Evolutionary conservation across 2,329 filamentous ascomycete genomes (phyloP).

Genomic region (Hypoxylon sp.): DNA sequence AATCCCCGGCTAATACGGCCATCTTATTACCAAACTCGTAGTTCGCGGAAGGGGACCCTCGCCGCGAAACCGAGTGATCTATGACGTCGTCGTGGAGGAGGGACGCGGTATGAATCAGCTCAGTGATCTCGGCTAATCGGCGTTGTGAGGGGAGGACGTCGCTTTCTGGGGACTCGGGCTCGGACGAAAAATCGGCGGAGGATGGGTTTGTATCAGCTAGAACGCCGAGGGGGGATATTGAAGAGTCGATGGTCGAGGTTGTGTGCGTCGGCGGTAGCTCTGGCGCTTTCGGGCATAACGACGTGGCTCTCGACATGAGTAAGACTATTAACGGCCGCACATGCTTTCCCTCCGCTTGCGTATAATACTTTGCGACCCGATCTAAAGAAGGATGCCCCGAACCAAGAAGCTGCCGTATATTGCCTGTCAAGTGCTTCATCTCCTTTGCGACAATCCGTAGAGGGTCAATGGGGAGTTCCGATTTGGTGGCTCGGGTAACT

Average conservation of each 20-base stretch:
- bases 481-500: constrained; percentile 70
- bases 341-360: constrained; percentile 95
- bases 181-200: constrained; percentile 60
- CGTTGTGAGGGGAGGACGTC: constrained; percentile 93
- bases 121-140: constrained; percentile 93
- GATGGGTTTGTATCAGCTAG: constrained; percentile 88
- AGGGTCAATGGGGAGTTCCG: constrained; percentile 83
- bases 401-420: constrained; percentile 91
- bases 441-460: constrained; percentile 92
- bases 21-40: constrained; percentile 99
- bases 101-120: constrained; percentile 96
- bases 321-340: constrained; percentile 93
- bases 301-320: constrained; percentile 94
- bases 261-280: constrained; percentile 56
- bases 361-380: constrained; percentile 97
- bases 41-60: constrained; percentile 89
- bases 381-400: constrained; percentile 95
- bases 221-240: constrained; percentile 66
- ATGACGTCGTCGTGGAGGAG: constrained; percentile 98
- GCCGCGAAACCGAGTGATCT: constrained; percentile 87
- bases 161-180: constrained; percentile 61
- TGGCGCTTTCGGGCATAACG: constrained; percentile 74
- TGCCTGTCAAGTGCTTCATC: constrained; percentile 94
- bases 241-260: constrained; percentile 61
- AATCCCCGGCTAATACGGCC: constrained; percentile 97